Evolutionary conservation across 2,329 filamentous ascomycete species (phyloP), one percentile per base, ranked within the genome.

Genomic region (Sclerotinia spermophila): DNA sequence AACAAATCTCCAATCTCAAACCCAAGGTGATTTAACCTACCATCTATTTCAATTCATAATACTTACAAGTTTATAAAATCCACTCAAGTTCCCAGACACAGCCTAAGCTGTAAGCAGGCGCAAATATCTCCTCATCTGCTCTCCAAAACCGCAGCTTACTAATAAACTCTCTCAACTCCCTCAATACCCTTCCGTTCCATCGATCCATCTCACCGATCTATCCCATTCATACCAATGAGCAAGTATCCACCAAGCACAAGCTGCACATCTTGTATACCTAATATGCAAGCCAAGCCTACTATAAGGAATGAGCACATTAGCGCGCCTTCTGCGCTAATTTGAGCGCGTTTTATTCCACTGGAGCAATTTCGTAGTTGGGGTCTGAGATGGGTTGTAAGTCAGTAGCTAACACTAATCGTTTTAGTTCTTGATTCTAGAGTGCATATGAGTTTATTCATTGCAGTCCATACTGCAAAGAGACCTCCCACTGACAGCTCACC

Each of bases 21-120:
- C 17, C 7, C 5, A 5, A 0, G 5, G 27, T 51, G 27, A 5
- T 27, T 51, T 11, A 17, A 42, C n/a, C 13, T 5, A 27, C 7
- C n/a, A 53, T 2, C 13, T 3, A 17, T 27, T 53, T 1, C 5
- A 1, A 30, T 3, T 2, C 2, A 27, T 0, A 17, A 15, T 3
- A 53, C 13, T 6, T 30, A 53, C n/a, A 8, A 53, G n/a, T 27
- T 27, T 51, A 51, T 30, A 53, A 53, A 3, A 17, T 11, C 3
- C 48, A 27, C 27, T 2, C 13, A 17, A 53, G 17, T 7, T 27
- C 17, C n/a, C n/a, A 51, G 13, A 15, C 5, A 17, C 13, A 51
- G n/a, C 48, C n/a, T n/a, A 27, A 8, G 8, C 13, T 3, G 17
- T 6, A 53, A 5, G 24, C n/a, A 53, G 48, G 27, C n/a, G 11